Evolutionary conservation across 2,329 filamentous ascomycete genomes (phyloP).

Genomic region (Paraphaeosphaeria sporulosa): DNA sequence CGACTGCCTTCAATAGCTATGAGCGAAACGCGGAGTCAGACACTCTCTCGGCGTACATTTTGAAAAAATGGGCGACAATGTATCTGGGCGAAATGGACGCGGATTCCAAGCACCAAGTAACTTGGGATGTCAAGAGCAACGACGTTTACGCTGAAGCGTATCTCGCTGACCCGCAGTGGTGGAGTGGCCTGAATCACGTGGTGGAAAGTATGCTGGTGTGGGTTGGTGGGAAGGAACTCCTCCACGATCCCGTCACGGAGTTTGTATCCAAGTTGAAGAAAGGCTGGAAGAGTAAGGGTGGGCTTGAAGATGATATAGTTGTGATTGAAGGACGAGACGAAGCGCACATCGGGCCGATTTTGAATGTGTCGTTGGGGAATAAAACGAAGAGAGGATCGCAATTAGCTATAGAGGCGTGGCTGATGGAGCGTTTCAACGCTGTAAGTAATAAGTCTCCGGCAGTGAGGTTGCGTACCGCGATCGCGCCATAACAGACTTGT

Average conservation of each 20-base stretch:
- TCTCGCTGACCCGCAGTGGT: not conserved
- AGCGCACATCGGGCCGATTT: slow-evolving; percentile 44
- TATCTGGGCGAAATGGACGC: not conserved
- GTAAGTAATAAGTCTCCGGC: not conserved
- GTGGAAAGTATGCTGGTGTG: slow-evolving; percentile 2
- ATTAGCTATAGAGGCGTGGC: slow-evolving; percentile 38
- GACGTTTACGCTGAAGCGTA: slow-evolving; percentile 6
- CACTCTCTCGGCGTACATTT: not conserved
- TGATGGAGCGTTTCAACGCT: slow-evolving; percentile 15
- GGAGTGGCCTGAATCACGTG: slow-evolving; percentile 1
- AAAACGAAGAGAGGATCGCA: slow-evolving; percentile 35
- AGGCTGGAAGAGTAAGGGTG: slow-evolving; percentile 25
- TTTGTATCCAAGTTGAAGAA: slow-evolving; percentile 48
- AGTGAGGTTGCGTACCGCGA: not conserved
- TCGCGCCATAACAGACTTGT: not conserved
- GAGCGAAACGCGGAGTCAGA: slow-evolving; percentile 1
- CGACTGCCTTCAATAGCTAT: not conserved
- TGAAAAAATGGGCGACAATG: slow-evolving; percentile 7
- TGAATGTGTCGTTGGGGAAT: slow-evolving; percentile 35
- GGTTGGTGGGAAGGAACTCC: slow-evolving; percentile 12
- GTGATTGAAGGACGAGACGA: slow-evolving; percentile 35
- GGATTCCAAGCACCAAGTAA: not conserved
- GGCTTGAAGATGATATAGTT: slow-evolving; percentile 21
- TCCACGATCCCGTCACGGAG: slow-evolving; percentile 3
- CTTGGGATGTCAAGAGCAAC: not conserved